phyloP scores from a whole-genome alignment of 108 stramenopile species.

The Stephanodiscus minutulus region DNA sequence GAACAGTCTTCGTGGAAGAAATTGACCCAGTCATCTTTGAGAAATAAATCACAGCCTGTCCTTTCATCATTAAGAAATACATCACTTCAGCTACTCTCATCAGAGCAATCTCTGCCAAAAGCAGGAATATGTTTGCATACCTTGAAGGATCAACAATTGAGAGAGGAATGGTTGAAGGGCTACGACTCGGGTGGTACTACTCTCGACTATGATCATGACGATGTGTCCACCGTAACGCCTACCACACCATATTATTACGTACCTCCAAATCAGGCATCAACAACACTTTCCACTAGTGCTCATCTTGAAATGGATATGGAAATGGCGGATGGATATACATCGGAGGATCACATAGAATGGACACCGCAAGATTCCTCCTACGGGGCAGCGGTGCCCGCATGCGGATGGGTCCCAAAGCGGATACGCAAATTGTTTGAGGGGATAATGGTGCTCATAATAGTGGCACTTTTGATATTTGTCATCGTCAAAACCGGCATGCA shows the following conservation, averaged over 20 bases:
- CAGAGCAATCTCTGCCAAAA: neutral
- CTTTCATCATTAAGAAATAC: neutral
- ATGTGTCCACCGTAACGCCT: neutral
- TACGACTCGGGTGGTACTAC: conserved; percentile 13
- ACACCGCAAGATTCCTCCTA: conserved; percentile 48
- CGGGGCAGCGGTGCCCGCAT: conserved; percentile 44
- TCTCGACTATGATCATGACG: conserved; percentile 10
- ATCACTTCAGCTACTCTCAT: neutral
- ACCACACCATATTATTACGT: conserved; percentile 12
- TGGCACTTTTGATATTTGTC: conserved; percentile 28
- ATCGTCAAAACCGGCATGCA: conserved; percentile 31
- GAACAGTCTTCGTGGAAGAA: neutral
- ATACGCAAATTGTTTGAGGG: conserved; percentile 37
- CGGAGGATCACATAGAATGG: conserved; percentile 27
- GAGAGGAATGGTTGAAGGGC: conserved; percentile 14
- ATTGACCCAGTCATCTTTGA: neutral
- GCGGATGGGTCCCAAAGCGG: conserved; percentile 43
- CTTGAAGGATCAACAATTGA: conserved; percentile 6
- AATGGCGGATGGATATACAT: conserved; percentile 4
- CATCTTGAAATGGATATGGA: conserved; percentile 9
- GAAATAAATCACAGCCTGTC: neutral
- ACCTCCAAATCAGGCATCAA: neutral
- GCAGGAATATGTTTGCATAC: conserved; percentile 1
- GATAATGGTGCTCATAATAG: conserved; percentile 15
- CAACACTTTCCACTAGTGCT: conserved; percentile 8